A percentile compares a stretch with the other conserved stretches of the same genome.
Conservation (phyloP, 495 filamentous ascomycete species). For the Pseudomonodictys pantanalensis region DNA sequence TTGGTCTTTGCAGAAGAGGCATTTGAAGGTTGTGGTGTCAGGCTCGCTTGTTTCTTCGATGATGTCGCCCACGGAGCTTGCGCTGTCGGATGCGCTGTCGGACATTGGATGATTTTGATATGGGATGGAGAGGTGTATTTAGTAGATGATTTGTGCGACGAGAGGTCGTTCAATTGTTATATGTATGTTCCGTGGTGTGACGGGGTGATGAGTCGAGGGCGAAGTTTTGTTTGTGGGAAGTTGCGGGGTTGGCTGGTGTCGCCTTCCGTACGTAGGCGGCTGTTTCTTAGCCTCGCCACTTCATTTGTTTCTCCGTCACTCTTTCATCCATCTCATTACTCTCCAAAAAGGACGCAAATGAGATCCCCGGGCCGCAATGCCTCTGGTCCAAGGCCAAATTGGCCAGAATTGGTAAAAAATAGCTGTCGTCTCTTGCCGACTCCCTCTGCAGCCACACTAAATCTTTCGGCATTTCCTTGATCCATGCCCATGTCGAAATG, state of each 20-base stretch:
- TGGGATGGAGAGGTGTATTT: no score
- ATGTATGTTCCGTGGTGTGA: neutral
- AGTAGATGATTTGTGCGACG: neutral
- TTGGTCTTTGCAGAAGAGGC: slow-evolving; percentile 15
- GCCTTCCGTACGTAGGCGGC: neutral
- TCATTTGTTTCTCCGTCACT: no score
- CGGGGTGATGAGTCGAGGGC: neutral
- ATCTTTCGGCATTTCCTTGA: no score
- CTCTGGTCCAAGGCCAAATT: no score
- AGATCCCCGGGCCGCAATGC: no score
- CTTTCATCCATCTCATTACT: no score
- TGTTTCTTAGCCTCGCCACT: no score
- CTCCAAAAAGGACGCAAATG: no score
- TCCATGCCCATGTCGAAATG: no score
- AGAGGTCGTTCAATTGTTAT: neutral
- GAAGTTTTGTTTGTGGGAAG: neutral
- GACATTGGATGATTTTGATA: slow-evolving; percentile 8
- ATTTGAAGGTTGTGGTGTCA: slow-evolving; percentile 13
- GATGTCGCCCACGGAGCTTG: slow-evolving; percentile 16
- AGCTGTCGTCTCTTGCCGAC: no score
- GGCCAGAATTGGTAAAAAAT: no score
- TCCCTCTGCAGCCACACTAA: no score
- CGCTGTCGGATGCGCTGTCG: slow-evolving; percentile 6
- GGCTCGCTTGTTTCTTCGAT: slow-evolving; percentile 16
- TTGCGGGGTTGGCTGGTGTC: neutral